Evolutionary conservation across 148 eudicot species (phyloP), one percentile per base, ranked within the genome.

Genomic region (Euryodendron excelsum): DNA sequence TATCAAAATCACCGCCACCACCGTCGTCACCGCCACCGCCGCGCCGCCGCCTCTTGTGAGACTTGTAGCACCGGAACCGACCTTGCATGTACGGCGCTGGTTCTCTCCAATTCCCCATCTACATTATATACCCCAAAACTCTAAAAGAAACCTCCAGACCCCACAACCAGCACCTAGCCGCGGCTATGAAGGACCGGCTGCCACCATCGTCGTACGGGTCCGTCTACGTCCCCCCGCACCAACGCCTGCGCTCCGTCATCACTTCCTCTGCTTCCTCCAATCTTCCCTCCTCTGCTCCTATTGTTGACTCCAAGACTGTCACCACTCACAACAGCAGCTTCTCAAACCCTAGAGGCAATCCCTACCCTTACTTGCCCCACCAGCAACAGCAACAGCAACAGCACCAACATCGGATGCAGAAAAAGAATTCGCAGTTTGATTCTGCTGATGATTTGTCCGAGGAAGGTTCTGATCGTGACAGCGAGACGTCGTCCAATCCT

Each of bases 211-310:
- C 82, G n/a, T 55, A 59, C 78, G 82, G 83, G 73, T 74, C 83
- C 44, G 84, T 92, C 27, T 94, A 94, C 82, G 91, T 94, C 50
- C 97, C 98, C 18, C 98, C 98, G 28, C 98, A 93, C 84, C 94
- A 91, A 61, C 90, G 98, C 47, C 81, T 87, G 18, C 82, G 84
- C 72, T 89, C 96, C 34, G 84, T 84, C 52, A 80, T 85, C 84
- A 83, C 85, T 47, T 77, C 85, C 73, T 64, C 97, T 70, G 61
- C 90, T n/a, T 33, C 84, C 31, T 58, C 84, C 31, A 75, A 76
- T 66, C 48, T 33, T 53, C 30, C 85, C 33, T 77, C 85, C 33
- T 79, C 86, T 9, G 47, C 75, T 34, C 67, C 80, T 0, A 53
- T 20, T 50, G 73, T 72, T 61, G 64, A 55, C 50, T 65, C 74